Base-by-base conservation (phyloP, 1,284 basidiomycete genomes). In the Ceratobasidium theobromae region DNA sequence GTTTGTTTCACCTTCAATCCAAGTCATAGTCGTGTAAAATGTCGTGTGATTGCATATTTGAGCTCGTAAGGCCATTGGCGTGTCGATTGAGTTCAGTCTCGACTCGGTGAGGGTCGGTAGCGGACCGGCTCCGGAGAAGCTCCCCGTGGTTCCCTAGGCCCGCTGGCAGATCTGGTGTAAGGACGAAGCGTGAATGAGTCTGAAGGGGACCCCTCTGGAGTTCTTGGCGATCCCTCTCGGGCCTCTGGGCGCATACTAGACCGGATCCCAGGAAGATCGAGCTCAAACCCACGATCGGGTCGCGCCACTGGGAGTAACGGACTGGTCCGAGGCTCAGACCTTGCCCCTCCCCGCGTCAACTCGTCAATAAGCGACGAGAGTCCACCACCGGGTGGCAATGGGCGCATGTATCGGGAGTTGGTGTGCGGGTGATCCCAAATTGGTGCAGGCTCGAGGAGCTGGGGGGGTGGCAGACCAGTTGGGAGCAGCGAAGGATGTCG, bases 31-130 rank as follows among this genome's bases (percentile, higher is more conserved):
- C 25, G 4, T 21, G 45, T 48, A 41, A 40, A 43, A 32, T 53
- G 32, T 65, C 60, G 49, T 65, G 51, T 65, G 23, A 25, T 53
- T 30, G 60, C 60, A 65, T 65, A 65, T 60, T n/a, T 65, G 60
- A 43, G 60, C 51, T 40, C 38, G 33, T 53, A 65, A 53, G 35
- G 60, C 51, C n/a, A 65, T 53, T 65, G 60, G 60, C 38, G 32
- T 53, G 11, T 48, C 40, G 35, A 51, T 32, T 52, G 30, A 28
- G 8, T 38, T 41, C 28, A 18, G 38, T 43, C 51, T 30, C 14
- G 38, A 51, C 60, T 65, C 18, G 40, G 49, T 8, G 57, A 46
- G 18, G 57, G 48, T 60, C 25, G 57, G 12, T 43, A 46, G 18
- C 45, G 57, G 25, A 46, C 25, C n/a, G 57, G 43, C 25, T 65